Base-by-base conservation (phyloP, 345 rosid genomes). In the Adansonia digitata region DNA sequence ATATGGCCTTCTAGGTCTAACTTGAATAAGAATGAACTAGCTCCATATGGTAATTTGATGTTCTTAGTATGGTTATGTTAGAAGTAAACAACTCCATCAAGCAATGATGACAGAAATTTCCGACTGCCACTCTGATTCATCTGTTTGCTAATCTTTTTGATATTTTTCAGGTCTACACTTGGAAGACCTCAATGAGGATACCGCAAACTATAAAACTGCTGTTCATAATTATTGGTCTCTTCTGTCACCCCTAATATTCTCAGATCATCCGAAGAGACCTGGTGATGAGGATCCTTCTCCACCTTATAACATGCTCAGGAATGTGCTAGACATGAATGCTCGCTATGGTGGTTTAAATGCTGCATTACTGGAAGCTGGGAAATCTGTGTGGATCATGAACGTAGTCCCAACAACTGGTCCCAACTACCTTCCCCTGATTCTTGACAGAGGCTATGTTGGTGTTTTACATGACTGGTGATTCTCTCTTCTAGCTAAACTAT, bases 181-280 rank as follows among this genome's bases (percentile, higher is more conserved):
- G 2, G 93, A 92, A 77, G 94, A 87, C 56, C 77, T 91, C 43
- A 40, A 64, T 5, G 98, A 91, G 83, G 97, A 95, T 69, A 65
- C 78, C 43, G 91, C 75, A 64, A 86, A 71, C 74, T 91, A 94
- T 93, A 93, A 71, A 74, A 17, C 71, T 65, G 85, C 89, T 56
- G 85, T 90, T 48, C 71, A 77, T 63, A 88, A 93, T 80, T 93
- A 87, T 82, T 95, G 98, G 99, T 93, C 99, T 15, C 94, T 95
- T 80, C 84, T 95, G 66, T 95, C 99, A 5, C 99, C 99, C 5
- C 61, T 95, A 59, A 93, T 95, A 84, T 95, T 95, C 92, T 95
- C 99, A 0, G 99, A 95, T 88, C 99, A 95, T 82, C 99, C 99
- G 8, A 95, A 95, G 81, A 91, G 99, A 84, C 99, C 99, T 6